Percentiles rank a stretch among this genome's conserved stretches.
Conservation (phyloP, 208 protist genomes). For the Acanthamoeba sp. region DNA sequence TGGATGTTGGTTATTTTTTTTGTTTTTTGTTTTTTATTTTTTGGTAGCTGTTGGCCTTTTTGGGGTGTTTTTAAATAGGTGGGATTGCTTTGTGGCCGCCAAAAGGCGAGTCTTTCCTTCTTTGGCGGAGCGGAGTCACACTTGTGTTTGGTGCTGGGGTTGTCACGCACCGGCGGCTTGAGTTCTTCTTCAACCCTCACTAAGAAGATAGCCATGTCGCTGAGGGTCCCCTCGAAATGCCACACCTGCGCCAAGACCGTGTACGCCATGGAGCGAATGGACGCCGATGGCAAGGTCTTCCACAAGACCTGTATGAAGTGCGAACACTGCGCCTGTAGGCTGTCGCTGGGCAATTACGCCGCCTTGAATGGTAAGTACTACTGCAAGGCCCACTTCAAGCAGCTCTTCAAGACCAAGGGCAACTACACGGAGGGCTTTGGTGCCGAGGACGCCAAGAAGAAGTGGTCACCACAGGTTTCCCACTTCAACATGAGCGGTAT, state of each 20-base stretch:
- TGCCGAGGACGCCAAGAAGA: constrained; percentile 72
- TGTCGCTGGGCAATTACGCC: constrained; percentile 14
- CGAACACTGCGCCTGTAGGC: not conserved
- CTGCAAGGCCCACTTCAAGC: constrained; percentile 85
- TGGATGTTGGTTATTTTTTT: too few relatives aligned
- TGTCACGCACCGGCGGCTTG: too few relatives aligned
- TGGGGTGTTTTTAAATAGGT: too few relatives aligned
- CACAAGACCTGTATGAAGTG: constrained; percentile 65
- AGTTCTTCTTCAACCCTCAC: too few relatives aligned
- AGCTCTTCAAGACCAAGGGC: constrained; percentile 83
- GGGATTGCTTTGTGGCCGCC: too few relatives aligned
- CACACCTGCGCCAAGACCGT: constrained; percentile 63
- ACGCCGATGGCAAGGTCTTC: constrained; percentile 55
- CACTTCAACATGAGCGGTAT: constrained; percentile 55
- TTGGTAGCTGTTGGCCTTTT: too few relatives aligned
- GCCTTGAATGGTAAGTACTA: constrained; percentile 68
- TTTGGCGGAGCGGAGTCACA: too few relatives aligned
- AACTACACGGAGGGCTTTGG: constrained; percentile 83
- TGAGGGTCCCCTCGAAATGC: too few relatives aligned
- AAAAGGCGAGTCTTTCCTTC: too few relatives aligned
- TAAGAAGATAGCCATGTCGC: too few relatives aligned
- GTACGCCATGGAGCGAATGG: constrained; percentile 64
- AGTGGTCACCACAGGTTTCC: constrained; percentile 9
- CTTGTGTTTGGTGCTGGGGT: too few relatives aligned
- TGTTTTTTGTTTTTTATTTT: too few relatives aligned